Evolutionary conservation across 768 basidiomycete species (phyloP).

Genomic region (Dictyophora rubrovolvata): DNA sequence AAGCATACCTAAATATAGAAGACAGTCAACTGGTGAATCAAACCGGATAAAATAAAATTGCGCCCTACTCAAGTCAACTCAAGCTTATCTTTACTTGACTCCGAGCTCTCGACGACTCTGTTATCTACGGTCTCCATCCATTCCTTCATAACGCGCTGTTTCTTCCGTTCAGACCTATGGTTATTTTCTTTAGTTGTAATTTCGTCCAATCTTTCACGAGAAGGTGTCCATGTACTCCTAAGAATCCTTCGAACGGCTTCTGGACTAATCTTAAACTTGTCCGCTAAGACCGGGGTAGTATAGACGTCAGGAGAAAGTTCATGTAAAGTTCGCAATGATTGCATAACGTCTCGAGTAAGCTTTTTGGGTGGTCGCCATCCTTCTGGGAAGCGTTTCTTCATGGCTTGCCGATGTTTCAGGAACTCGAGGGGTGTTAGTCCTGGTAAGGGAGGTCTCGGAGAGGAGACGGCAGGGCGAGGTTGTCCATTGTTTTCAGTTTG

Average conservation of each 20-base stretch:
- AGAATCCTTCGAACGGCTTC: conserved; percentile 76
- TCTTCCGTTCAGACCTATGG: conserved; percentile 11
- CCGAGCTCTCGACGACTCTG: not conserved
- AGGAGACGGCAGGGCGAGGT: conserved; percentile 27
- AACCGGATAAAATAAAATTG: not conserved
- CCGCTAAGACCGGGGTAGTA: conserved; percentile 57
- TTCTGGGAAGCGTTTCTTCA: conserved; percentile 46
- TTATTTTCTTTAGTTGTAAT: conserved; percentile 13
- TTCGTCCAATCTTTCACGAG: conserved; percentile 28
- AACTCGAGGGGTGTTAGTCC: conserved; percentile 26
- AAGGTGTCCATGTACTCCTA: conserved; percentile 63
- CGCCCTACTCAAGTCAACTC: conserved; percentile 2
- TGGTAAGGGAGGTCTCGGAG: conserved; percentile 22
- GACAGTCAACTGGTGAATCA: not conserved
- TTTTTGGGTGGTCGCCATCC: conserved; percentile 77
- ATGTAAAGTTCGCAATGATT: conserved; percentile 60
- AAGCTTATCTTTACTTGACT: not conserved
- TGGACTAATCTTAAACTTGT: conserved; percentile 67
- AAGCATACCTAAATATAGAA: not conserved
- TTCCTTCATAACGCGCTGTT: conserved; percentile 5
- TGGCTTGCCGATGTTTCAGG: conserved; percentile 37
- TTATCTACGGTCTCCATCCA: conserved; percentile 13
- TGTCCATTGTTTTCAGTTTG: not conserved
- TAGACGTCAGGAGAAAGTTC: conserved; percentile 52
- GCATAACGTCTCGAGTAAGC: conserved; percentile 77